phyloP scores from a whole-genome alignment of 805 yeast species.

The Cyberlindnera amylophila region DNA sequence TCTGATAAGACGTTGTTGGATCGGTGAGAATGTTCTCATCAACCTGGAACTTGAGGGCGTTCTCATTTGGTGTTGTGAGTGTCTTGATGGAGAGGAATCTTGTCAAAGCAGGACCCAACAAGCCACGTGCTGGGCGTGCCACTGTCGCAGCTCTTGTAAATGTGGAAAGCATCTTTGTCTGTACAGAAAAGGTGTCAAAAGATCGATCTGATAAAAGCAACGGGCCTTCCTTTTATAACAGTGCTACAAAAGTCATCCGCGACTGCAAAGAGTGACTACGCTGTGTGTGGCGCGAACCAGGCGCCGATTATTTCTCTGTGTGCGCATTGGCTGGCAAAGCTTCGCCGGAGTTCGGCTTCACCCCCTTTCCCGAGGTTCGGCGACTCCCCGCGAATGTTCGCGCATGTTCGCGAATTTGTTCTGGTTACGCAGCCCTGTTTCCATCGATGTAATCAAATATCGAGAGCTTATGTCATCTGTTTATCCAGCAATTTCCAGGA shows the following conservation, averaged over 20 bases:
- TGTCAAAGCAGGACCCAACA: not conserved
- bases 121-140: not conserved
- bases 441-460: too few relatives aligned
- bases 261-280: slow-evolving; percentile 5
- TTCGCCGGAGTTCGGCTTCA: slow-evolving; percentile 16
- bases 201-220: slow-evolving; percentile 1
- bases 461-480: too few relatives aligned
- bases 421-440: not conserved
- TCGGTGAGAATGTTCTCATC: slow-evolving; percentile 31
- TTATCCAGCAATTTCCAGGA: not conserved
- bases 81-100: slow-evolving; percentile 36
- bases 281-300: slow-evolving; percentile 8
- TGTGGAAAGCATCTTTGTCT: slow-evolving; percentile 1
- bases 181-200: not conserved
- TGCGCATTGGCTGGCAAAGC: slow-evolving; percentile 11
- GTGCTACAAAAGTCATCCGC: not conserved
- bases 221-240: not conserved
- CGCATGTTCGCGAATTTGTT: too few relatives aligned
- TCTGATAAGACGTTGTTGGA: slow-evolving; percentile 20
- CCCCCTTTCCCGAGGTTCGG: not conserved
- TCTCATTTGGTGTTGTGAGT: slow-evolving; percentile 67
- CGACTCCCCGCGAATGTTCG: too few relatives aligned
- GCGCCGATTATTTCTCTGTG: slow-evolving; percentile 6
- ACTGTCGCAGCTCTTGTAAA: not conserved
- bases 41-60: slow-evolving; percentile 63